Base-by-base conservation (phyloP, 495 filamentous ascomycete species). In the Penicillium bialowiezense region DNA sequence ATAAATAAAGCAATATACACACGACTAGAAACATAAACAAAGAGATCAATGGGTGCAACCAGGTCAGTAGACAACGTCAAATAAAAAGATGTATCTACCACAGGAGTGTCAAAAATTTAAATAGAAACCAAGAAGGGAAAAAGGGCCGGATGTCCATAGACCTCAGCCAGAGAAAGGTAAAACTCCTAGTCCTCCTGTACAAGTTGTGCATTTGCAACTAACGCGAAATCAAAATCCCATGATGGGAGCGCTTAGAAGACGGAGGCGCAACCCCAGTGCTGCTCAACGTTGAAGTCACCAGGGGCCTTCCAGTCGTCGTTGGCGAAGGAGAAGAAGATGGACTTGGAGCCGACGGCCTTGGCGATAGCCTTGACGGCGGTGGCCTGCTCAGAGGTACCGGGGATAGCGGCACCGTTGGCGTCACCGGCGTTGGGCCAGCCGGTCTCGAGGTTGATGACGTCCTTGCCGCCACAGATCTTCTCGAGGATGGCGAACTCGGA, bases 281-380 rank as follows among this genome's bases (percentile, higher is more conserved):
- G 79, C 87, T 97, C 92, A 52, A 92, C 89, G 44, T 72, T 67
- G 69, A 81, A 89, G 20, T 65, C 60, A 48, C 87, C 89, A 36
- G 75, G 64, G 21, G 66, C 42, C 84, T 95, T 97, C 92, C 92
- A 97, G 51, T 55, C 36, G 66, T 97, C 92, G 55, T 95, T 75
- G 55, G 72, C 70, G 71, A 77, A 95, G 41, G 83, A 87, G 81
- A 96, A 91, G 74, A 95, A 82, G 67, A 86, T 80, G 48, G 78
- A 77, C 64, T 79, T 73, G 56, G 66, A 64, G 33, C 80, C 80
- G 48, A 82, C 83, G 20, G 68, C 58, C 49, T 71, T 58, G 51
- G 74, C 56, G 55, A 96, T 90, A 23, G 74, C 71, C 48, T 74
- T 56, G 63, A 97, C 77, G 53, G 92, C 92, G n/a, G 59, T 60